Conservation (phyloP, 192 early-diverging fungal genomes). For the Rhizophlyctis rosea region DNA sequence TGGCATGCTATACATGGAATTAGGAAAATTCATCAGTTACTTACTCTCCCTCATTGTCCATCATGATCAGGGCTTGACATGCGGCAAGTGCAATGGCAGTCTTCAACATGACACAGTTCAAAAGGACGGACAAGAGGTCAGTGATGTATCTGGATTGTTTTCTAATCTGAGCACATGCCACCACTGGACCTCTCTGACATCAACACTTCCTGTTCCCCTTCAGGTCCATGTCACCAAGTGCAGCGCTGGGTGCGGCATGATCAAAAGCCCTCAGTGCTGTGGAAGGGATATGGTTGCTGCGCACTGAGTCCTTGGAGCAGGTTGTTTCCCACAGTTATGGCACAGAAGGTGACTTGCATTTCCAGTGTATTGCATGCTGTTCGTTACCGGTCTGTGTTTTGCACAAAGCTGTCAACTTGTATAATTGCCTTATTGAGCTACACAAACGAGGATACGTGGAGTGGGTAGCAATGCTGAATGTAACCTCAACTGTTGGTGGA, state of each 20-base stretch:
- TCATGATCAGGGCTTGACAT: constrained; percentile 2
- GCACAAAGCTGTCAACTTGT: too few species aligned
- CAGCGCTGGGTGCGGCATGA: constrained; percentile 10
- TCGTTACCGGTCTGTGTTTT: too few species aligned
- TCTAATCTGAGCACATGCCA: neutral
- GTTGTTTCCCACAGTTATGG: too few species aligned
- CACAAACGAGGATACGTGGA: too few species aligned
- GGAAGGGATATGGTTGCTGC: constrained; percentile 8
- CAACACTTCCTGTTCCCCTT: neutral
- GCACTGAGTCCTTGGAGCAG: neutral
- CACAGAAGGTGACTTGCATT: too few species aligned
- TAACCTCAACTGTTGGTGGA: too few species aligned
- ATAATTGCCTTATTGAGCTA: too few species aligned
- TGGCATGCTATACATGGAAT: neutral
- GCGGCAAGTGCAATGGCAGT: constrained; percentile 2
- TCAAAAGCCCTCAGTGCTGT: constrained; percentile 12
- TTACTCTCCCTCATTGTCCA: neutral
- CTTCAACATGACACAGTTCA: neutral
- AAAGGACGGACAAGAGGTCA: neutral
- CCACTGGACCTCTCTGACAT: neutral
- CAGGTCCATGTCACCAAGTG: constrained; percentile 6
- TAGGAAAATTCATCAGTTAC: neutral
- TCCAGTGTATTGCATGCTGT: too few species aligned
- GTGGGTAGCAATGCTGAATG: too few species aligned
- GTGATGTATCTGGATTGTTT: neutral